phyloP scores from a whole-genome alignment of 305 asterid genomes.

The Ajuga reptans region DNA sequence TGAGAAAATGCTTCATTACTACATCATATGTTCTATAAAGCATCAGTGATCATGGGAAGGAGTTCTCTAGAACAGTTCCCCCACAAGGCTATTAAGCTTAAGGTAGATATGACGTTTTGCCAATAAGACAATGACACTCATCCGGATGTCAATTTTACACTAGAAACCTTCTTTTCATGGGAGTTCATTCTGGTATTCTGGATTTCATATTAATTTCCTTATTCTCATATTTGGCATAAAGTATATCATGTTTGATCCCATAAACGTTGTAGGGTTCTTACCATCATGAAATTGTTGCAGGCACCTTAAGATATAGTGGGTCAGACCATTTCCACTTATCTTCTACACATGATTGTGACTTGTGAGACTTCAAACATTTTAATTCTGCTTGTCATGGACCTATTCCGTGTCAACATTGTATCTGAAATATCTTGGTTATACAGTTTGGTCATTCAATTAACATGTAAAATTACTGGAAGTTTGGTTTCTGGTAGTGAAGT shows the following conservation, averaged over 20 bases:
- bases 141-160: not conserved
- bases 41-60: not conserved
- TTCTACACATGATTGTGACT: not conserved
- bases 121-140: not conserved
- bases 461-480: no score
- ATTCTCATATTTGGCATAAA: not conserved
- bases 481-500: not conserved
- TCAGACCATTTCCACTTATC: not conserved
- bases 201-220: not conserved
- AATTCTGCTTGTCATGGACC: not conserved
- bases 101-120: not conserved
- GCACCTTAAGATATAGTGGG: not conserved
- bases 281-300: slow-evolving; percentile 10
- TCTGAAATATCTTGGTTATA: not conserved
- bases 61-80: not conserved
- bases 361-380: not conserved
- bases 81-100: not conserved
- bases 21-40: not conserved
- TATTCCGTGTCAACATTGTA: not conserved
- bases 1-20: not conserved
- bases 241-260: not conserved
- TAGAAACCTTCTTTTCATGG: not conserved
- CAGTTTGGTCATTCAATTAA: not conserved
- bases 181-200: not conserved
- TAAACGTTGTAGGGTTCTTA: not conserved